These are phyloP conservation scores for Adenanthera pavonina DNA, from an alignment of 306 rosid species.

Conservation along the genomic window DNA sequence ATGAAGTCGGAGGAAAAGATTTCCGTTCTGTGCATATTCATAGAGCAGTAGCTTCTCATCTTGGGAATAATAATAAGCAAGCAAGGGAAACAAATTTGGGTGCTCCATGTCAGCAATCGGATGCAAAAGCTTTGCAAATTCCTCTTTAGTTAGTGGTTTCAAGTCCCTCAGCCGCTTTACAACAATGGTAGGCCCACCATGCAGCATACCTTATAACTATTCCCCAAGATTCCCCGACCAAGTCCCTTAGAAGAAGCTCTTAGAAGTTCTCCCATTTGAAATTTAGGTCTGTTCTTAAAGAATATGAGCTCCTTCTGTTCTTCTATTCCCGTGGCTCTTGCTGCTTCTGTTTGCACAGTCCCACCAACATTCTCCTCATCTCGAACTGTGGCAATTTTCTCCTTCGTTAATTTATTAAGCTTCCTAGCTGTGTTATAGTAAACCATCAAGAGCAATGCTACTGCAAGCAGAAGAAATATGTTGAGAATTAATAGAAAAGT, in stretches of 20 bases:
- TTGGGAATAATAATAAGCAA: not conserved
- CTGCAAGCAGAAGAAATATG: not conserved
- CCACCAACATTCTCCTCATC: not conserved
- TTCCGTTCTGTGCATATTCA: conserved; percentile 3
- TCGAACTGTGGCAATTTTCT: not conserved
- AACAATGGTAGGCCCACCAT: not conserved
- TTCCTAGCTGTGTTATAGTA: not conserved
- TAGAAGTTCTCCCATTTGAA: not conserved
- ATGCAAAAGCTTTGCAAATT: conserved; percentile 2
- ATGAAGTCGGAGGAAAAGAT: not conserved
- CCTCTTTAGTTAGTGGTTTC: not conserved
- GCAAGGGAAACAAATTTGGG: conserved; percentile 2
- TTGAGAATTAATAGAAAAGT: not conserved
- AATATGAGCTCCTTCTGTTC: not conserved
- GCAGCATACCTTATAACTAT: not conserved
- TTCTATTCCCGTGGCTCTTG: not conserved
- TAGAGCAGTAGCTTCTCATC: not conserved
- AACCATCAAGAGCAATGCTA: not conserved
- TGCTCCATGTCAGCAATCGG: not conserved
- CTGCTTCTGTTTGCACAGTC: not conserved
- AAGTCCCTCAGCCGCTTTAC: not conserved
- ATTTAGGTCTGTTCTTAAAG: not conserved
- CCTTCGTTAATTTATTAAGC: not conserved
- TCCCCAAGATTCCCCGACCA: not conserved
- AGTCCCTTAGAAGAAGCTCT: not conserved